Percentiles rank a stretch among this genome's conserved stretches.
Conservation (phyloP, 345 rosid genomes). For the Zanthoxylum bungeanum region DNA sequence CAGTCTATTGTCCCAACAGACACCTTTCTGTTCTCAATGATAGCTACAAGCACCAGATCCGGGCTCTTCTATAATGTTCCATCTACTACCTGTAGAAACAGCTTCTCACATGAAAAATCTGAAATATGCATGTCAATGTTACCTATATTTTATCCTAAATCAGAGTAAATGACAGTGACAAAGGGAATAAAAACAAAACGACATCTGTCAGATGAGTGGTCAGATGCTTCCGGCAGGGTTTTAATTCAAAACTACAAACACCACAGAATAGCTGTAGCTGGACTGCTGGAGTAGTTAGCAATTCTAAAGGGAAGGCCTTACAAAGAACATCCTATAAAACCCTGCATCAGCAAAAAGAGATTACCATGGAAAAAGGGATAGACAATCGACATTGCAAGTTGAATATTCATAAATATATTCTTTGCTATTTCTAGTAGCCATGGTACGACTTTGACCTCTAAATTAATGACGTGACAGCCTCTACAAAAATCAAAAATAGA, state of each 20-base stretch:
- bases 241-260: background rate
- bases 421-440: background rate
- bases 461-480: background rate
- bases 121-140: background rate
- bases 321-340: background rate
- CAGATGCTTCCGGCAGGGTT: background rate
- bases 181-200: background rate
- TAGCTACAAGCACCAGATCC: constrained; percentile 89
- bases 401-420: background rate
- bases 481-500: background rate
- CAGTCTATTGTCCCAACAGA: constrained; percentile 90
- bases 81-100: constrained; percentile 52
- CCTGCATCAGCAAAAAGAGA: background rate
- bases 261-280: background rate
- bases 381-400: background rate
- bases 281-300: background rate
- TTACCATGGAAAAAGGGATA: background rate
- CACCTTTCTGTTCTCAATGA: constrained; percentile 60
- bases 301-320: background rate
- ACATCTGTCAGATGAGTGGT: background rate
- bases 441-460: background rate
- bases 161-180: background rate
- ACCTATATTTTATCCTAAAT: background rate
- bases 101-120: background rate
- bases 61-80: constrained; percentile 92